Conservation (phyloP, 371 early-diverging fungal genomes). For the Mucor circinelloides region DNA sequence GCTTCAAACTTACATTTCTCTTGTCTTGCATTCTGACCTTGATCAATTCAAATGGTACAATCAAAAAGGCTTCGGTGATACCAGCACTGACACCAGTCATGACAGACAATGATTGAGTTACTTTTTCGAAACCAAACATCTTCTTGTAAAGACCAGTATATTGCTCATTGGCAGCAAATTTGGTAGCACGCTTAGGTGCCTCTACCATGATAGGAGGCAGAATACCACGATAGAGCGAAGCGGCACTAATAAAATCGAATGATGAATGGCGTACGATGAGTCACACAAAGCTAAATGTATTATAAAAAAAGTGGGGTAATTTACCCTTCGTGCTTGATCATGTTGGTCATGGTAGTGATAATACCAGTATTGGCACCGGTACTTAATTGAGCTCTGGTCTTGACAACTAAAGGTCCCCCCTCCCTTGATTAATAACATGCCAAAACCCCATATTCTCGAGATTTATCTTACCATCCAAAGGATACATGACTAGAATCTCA, state of each 20-base stretch:
- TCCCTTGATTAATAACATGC: not conserved
- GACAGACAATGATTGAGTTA: constrained; percentile 79
- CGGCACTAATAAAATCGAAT: constrained; percentile 44
- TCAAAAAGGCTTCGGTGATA: constrained; percentile 89
- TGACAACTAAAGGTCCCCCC: constrained; percentile 81
- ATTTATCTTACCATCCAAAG: constrained; percentile 80
- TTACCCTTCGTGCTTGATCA: constrained; percentile 92
- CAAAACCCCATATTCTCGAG: not conserved
- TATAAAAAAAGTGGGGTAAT: constrained; percentile 15
- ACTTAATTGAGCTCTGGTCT: constrained; percentile 96
- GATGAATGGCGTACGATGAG: constrained; percentile 5
- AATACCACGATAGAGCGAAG: constrained; percentile 92
- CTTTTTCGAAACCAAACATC: constrained; percentile 69
- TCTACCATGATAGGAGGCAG: constrained; percentile 96
- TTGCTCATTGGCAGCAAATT: constrained; percentile 95
- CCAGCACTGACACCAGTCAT: constrained; percentile 94
- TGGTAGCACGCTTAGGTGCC: constrained; percentile 97
- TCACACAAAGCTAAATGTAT: constrained; percentile 5
- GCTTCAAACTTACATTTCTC: constrained; percentile 59
- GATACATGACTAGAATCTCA: constrained; percentile 96
- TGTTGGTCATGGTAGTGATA: constrained; percentile 56
- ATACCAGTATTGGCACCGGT: constrained; percentile 61
- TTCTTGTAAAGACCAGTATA: constrained; percentile 74
- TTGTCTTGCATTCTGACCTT: constrained; percentile 94
- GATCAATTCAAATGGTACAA: constrained; percentile 93